These are phyloP conservation scores for Dendrostoma leiphaemia DNA, from an alignment of 2,329 filamentous ascomycete genomes.

Conservation along the genomic window DNA sequence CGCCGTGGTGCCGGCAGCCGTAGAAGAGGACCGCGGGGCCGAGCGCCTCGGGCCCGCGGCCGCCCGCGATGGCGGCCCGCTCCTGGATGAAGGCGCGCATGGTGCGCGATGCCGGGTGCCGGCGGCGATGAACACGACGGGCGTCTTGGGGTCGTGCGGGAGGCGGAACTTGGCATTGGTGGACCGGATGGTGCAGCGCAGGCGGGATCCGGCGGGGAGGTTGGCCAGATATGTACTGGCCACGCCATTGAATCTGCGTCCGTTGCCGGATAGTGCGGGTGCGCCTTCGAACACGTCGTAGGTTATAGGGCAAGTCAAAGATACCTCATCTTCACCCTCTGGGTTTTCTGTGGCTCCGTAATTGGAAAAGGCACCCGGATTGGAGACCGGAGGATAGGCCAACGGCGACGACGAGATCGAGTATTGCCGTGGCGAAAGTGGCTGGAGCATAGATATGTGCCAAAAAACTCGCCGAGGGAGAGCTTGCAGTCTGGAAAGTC, in stretches of 20 bases:
- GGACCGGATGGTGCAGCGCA: constrained; percentile 3
- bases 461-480: constrained; percentile 49
- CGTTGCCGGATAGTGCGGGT: constrained; percentile 36
- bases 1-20: constrained; percentile 34
- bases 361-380: background rate
- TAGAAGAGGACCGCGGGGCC: constrained; percentile 39
- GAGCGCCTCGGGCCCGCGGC: constrained; percentile 26
- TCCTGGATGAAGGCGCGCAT: constrained; percentile 35
- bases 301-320: constrained; percentile 39
- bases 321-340: background rate
- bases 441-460: constrained; percentile 55
- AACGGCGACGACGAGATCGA: constrained; percentile 56
- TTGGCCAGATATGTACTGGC: constrained; percentile 46
- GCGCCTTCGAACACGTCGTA: constrained; percentile 52
- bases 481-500: constrained; percentile 47
- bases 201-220: constrained; percentile 16
- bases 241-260: constrained; percentile 38
- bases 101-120: constrained; percentile 51
- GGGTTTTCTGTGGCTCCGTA: background rate
- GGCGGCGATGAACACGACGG: constrained; percentile 49
- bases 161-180: constrained; percentile 41
- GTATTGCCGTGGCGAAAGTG: constrained; percentile 57
- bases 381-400: constrained; percentile 41
- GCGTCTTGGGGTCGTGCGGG: constrained; percentile 36
- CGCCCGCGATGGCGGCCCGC: constrained; percentile 32